A percentile compares a stretch with the other conserved stretches of the same genome.
Evolutionary conservation across 106 monocot genomes (phyloP).

Genomic region (Dendrobium chrysotoxum): DNA sequence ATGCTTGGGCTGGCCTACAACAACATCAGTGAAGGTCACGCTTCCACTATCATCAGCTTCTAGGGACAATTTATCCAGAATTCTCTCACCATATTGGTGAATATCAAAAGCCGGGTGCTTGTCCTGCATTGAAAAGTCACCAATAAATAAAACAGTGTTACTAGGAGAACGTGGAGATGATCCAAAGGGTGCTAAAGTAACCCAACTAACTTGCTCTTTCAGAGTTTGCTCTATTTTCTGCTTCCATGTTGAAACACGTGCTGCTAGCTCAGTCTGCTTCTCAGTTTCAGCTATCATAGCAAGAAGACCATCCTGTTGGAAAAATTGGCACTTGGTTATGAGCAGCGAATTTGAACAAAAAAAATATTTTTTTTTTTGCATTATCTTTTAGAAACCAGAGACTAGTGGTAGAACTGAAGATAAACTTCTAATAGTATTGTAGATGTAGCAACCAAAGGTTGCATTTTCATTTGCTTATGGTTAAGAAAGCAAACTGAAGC

Average conservation of each 20-base stretch:
- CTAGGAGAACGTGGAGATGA: background rate
- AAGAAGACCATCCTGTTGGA: constrained; percentile 68
- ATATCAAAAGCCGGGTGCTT: constrained; percentile 68
- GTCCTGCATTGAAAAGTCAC: constrained; percentile 34
- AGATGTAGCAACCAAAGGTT: too few relatives aligned
- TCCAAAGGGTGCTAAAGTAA: background rate
- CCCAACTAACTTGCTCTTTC: constrained; percentile 58
- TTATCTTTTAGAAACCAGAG: too few relatives aligned
- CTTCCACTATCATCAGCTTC: constrained; percentile 27
- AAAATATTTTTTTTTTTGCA: too few relatives aligned
- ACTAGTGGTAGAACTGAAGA: too few relatives aligned
- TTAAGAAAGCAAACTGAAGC: too few relatives aligned
- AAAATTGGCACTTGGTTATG: background rate
- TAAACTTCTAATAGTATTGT: too few relatives aligned
- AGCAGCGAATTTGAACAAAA: background rate
- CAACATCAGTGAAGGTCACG: constrained; percentile 55
- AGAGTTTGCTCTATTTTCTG: constrained; percentile 64
- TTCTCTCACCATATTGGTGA: constrained; percentile 58
- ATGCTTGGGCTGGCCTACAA: constrained; percentile 55
- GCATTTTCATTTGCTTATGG: too few relatives aligned
- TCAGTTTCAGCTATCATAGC: constrained; percentile 84
- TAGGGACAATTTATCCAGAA: constrained; percentile 51
- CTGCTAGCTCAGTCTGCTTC: constrained; percentile 72
- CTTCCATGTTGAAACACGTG: constrained; percentile 87
- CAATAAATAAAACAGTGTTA: background rate